phyloP scores from a whole-genome alignment of 2,329 filamentous ascomycete species.

The Hyphodiscus sp. region DNA sequence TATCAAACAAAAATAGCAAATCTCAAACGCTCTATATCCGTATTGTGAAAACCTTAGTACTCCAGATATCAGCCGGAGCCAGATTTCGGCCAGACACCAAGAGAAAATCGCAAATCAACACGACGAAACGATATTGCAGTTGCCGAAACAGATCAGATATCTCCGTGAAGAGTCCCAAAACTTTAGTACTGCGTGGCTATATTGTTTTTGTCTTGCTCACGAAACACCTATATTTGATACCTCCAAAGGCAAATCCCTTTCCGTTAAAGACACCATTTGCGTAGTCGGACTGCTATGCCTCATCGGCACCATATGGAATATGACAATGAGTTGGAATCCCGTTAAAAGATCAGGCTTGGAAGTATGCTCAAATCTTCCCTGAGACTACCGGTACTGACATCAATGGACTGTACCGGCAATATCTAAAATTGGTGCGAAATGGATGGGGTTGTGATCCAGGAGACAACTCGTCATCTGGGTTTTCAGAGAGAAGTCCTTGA shows the following conservation, averaged over 20 bases:
- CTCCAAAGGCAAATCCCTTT: constrained; percentile 40
- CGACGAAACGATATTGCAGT: neutral
- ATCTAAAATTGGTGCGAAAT: too few relatives aligned
- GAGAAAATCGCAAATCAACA: constrained; percentile 14
- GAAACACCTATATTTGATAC: constrained; percentile 11
- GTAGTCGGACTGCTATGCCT: constrained; percentile 48
- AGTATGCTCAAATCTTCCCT: too few relatives aligned
- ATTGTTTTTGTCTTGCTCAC: constrained; percentile 11
- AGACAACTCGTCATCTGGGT: too few relatives aligned
- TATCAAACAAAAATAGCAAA: constrained; percentile 17
- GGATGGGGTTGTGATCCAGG: too few relatives aligned
- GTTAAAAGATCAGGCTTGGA: too few relatives aligned
- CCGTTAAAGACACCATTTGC: constrained; percentile 48
- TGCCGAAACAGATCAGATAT: constrained; percentile 3
- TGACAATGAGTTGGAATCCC: too few relatives aligned
- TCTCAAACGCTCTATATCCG: neutral
- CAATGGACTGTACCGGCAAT: too few relatives aligned
- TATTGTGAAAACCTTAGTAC: neutral
- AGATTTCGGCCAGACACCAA: constrained; percentile 7
- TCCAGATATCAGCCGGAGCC: constrained; percentile 17
- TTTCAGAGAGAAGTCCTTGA: too few relatives aligned
- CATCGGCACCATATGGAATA: constrained; percentile 30
- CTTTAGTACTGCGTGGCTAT: constrained; percentile 16
- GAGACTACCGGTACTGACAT: too few relatives aligned
- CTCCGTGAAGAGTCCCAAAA: constrained; percentile 16